These are phyloP conservation scores for Calocybe indica DNA, from an alignment of 768 basidiomycete genomes.

Conservation along the genomic window DNA sequence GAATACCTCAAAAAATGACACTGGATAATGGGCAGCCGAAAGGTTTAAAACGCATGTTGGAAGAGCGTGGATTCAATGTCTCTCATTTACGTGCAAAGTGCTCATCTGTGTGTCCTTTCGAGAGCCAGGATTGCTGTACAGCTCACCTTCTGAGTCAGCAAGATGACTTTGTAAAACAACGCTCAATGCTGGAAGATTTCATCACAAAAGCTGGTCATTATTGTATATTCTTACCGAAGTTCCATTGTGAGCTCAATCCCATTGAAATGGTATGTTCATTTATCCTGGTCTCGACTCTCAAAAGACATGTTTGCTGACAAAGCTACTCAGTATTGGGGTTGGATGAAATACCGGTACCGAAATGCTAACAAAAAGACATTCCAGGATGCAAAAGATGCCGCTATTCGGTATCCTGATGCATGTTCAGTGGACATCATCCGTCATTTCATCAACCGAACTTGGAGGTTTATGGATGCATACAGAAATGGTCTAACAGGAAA, in stretches of 20 bases:
- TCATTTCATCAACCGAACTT: slow-evolving; percentile 21
- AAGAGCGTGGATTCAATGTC: too few relatives aligned
- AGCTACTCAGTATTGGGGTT: slow-evolving; percentile 22
- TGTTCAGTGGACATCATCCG: slow-evolving; percentile 26
- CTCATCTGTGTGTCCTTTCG: too few relatives aligned
- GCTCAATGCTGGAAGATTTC: slow-evolving; percentile 23
- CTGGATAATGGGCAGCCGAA: slow-evolving; percentile 7
- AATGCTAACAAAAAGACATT: slow-evolving; percentile 18
- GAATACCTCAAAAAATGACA: slow-evolving; percentile 19
- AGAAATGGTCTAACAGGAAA: too few relatives aligned
- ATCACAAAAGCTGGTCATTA: slow-evolving; percentile 26
- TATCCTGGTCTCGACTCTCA: neutral
- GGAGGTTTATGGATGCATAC: slow-evolving; percentile 6
- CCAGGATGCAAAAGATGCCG: slow-evolving; percentile 14
- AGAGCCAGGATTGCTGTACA: slow-evolving; percentile 23
- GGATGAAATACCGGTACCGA: slow-evolving; percentile 25
- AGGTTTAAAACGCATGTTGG: too few relatives aligned
- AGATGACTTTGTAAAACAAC: slow-evolving; percentile 32
- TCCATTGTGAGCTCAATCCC: slow-evolving; percentile 41
- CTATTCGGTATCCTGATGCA: slow-evolving; percentile 16
- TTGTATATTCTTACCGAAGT: slow-evolving; percentile 37
- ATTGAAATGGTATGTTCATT: slow-evolving; percentile 33
- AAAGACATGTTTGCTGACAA: neutral
- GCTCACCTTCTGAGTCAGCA: slow-evolving; percentile 29
- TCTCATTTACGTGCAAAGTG: too few relatives aligned